Evolutionary conservation across 805 yeast genomes (phyloP).

Genomic region (Starmerella stellata): DNA sequence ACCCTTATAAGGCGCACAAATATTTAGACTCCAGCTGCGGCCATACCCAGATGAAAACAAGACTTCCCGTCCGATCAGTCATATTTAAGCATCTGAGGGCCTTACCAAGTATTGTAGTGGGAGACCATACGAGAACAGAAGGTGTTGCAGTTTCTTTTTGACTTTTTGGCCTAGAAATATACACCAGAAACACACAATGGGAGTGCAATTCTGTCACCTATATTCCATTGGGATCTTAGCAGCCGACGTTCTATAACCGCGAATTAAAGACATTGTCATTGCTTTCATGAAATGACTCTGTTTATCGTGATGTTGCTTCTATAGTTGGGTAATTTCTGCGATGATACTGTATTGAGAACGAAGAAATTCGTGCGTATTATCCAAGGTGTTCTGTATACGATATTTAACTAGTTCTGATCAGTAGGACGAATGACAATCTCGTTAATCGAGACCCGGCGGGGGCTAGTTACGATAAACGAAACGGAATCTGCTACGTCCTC

Average conservation of each 20-base stretch:
- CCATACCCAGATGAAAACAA: constrained; percentile 6
- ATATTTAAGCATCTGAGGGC: constrained; percentile 15
- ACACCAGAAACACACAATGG: no score
- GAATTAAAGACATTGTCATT: no score
- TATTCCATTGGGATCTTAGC: no score
- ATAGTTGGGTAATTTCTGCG: no score
- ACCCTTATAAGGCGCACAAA: not conserved
- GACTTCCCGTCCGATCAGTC: constrained; percentile 11
- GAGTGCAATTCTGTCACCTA: no score
- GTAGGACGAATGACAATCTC: not conserved
- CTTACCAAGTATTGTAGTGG: constrained; percentile 15
- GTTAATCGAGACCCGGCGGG: not conserved
- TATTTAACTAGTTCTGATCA: not conserved
- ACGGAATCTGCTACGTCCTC: not conserved
- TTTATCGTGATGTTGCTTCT: no score
- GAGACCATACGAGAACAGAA: constrained; percentile 15
- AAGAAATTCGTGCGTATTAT: no score
- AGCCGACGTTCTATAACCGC: no score
- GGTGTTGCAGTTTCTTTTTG: constrained; percentile 12
- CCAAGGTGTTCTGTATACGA: no score
- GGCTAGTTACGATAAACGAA: not conserved
- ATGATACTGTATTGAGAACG: no score
- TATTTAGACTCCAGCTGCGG: constrained; percentile 1
- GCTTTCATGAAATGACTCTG: no score
- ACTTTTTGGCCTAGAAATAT: no score